Percentiles rank a stretch among this genome's conserved stretches.
Conservation (phyloP, 2,329 filamentous ascomycete species). For the Epichloe gansuensis region DNA sequence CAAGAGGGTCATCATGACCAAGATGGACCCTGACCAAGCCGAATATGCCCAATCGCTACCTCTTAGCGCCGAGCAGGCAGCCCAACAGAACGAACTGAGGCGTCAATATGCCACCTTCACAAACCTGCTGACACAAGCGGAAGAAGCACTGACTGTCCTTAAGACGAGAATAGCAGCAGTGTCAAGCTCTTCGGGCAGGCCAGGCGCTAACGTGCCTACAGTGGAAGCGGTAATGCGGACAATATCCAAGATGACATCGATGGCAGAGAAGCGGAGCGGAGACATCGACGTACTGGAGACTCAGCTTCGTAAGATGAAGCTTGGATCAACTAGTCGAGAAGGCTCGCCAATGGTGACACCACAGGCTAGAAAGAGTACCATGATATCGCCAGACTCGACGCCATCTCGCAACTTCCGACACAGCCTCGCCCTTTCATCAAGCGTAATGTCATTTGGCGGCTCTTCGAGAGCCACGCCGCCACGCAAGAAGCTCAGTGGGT, state of each 20-base stretch:
- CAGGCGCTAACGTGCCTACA: constrained; percentile 51
- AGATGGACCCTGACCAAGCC: constrained; percentile 52
- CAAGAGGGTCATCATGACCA: constrained; percentile 57
- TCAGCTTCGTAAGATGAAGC: constrained; percentile 62
- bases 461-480: constrained; percentile 32
- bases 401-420: constrained; percentile 29
- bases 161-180: constrained; percentile 60
- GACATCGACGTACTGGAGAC: constrained; percentile 85
- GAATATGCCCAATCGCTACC: constrained; percentile 57
- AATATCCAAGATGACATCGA: constrained; percentile 80
- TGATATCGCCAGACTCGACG: constrained; percentile 31
- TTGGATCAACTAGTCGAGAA: constrained; percentile 33
- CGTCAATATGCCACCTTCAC: constrained; percentile 62
- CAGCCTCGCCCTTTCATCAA: constrained; percentile 22
- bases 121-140: constrained; percentile 60
- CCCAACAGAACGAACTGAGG: constrained; percentile 73
- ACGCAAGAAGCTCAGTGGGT: constrained; percentile 49
- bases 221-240: constrained; percentile 88
- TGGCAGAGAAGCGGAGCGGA: constrained; percentile 82
- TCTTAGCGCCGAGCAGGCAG: constrained; percentile 70
- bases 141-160: constrained; percentile 67
- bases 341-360: constrained; percentile 29
- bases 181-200: constrained; percentile 34
- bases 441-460: constrained; percentile 27
- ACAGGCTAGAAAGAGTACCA: constrained; percentile 22